Base-by-base conservation (phyloP, 202 grass and related monocot genomes). In the Carex arenaria region DNA sequence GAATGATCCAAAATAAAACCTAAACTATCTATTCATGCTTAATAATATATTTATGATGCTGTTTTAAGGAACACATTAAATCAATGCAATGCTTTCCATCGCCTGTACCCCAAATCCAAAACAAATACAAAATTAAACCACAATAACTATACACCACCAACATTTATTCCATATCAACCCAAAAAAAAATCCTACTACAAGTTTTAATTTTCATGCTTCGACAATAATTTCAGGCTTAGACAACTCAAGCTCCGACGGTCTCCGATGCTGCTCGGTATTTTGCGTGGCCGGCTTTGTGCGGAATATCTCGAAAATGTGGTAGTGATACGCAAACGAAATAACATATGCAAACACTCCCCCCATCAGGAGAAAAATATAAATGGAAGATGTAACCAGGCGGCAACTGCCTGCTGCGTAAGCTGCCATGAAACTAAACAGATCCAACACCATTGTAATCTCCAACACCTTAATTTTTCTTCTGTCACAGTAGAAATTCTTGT, bases 371-470 rank as follows among this genome's bases (percentile, higher is more conserved):
- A 93, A 90, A 52, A 82, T 84, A 51, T 91, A 89, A 11, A 80
- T 42, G 14, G 87, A 90, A 26, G 73, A 72, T 0, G 52, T 73
- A 18, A 82, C 60, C 69, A 56, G 79, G 42, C 87, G 85, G 59
- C 82, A 89, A 85, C 87, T 90, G 73, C 92, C 92, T 20, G 82
- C 64, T 10, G 78, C 89, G 71, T 91, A 93, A 83, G 90, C 93
- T 63, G 85, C 87, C 90, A 93, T 88, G 83, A 96, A 89, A 49
- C 90, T 89, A 78, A 91, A 63, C 71, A 96, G 80, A 69, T 89
- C 79, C 18, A 89, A 15, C 59, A 53, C 10, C 86, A 95, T 90
- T 17, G 83, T 84, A 10, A 84, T 90, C 51, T 92, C 86, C 87
- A 94, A 86, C 49, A 88, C 68, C 38, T 82, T 79, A n/a, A 94